A percentile compares a stretch with the other conserved stretches of the same genome.
phyloP scores from a whole-genome alignment of 805 yeast genomes.

The Yarrowia bubula region DNA sequence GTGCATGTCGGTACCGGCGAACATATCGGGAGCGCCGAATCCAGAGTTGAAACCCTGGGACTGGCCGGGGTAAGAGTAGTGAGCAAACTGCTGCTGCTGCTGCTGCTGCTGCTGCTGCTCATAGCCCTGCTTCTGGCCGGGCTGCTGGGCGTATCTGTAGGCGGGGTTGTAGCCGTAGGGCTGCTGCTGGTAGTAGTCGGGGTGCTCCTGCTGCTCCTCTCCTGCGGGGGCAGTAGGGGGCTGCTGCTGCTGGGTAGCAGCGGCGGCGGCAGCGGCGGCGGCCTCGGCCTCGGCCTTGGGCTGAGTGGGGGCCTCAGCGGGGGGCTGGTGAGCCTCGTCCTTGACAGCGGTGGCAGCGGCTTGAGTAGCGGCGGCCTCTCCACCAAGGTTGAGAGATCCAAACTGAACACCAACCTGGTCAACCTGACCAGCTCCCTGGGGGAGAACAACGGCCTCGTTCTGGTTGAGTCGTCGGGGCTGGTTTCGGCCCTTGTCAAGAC shows the following conservation, averaged over 20 bases:
- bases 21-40: slow-evolving; percentile 25
- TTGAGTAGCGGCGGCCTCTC: slow-evolving; percentile 38
- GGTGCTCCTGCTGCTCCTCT: slow-evolving; percentile 18
- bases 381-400: slow-evolving; percentile 55
- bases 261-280: slow-evolving; percentile 25
- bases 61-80: slow-evolving; percentile 27
- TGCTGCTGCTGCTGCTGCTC: slow-evolving; percentile 25
- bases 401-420: slow-evolving; percentile 59
- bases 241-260: slow-evolving; percentile 22
- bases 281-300: slow-evolving; percentile 27
- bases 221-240: slow-evolving; percentile 3
- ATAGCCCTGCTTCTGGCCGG: slow-evolving; percentile 15
- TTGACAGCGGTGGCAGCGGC: slow-evolving; percentile 13
- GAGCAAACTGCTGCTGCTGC: slow-evolving; percentile 21
- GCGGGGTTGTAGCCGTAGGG: slow-evolving; percentile 26
- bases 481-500: slow-evolving; percentile 32
- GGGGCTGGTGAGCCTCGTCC: slow-evolving; percentile 26
- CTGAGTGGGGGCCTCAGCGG: slow-evolving; percentile 26
- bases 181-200: slow-evolving; percentile 26
- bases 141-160: slow-evolving; percentile 23
- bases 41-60: slow-evolving; percentile 21
- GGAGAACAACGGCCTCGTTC: slow-evolving; percentile 49
- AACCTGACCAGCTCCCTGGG: slow-evolving; percentile 52
- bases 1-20: slow-evolving; percentile 25
- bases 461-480: slow-evolving; percentile 41